phyloP scores from a whole-genome alignment of 805 yeast species.

The Monosporozyma yasuniensis region DNA sequence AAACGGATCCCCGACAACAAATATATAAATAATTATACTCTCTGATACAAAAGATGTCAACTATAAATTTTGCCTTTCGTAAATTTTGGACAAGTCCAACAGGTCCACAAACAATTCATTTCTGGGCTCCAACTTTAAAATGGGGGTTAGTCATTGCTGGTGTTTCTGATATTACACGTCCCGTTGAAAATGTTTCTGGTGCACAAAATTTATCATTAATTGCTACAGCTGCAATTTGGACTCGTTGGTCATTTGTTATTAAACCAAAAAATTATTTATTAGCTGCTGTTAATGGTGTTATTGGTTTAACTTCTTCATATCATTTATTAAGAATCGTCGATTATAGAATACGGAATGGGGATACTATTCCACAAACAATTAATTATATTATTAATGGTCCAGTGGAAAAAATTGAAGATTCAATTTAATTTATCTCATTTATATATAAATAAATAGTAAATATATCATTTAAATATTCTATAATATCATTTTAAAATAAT shows the following conservation, averaged over 20 bases:
- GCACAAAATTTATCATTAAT: slow-evolving; percentile 60
- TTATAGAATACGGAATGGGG: slow-evolving; percentile 62
- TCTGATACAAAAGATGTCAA: not conserved
- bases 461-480: not conserved
- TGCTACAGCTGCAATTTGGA: slow-evolving; percentile 94
- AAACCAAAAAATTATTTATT: slow-evolving; percentile 78
- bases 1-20: not conserved
- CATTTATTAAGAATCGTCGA: slow-evolving; percentile 67
- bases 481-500: not conserved
- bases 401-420: not conserved
- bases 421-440: not conserved
- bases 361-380: slow-evolving; percentile 45
- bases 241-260: slow-evolving; percentile 95
- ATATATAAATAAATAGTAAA: not conserved
- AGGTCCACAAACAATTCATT: slow-evolving; percentile 93
- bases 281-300: slow-evolving; percentile 90
- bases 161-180: slow-evolving; percentile 74
- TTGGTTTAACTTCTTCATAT: slow-evolving; percentile 82
- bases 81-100: slow-evolving; percentile 78
- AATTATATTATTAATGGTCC: slow-evolving; percentile 50
- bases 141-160: slow-evolving; percentile 97
- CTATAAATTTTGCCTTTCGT: slow-evolving; percentile 37
- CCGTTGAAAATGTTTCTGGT: slow-evolving; percentile 88
- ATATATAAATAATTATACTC: not conserved
- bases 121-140: slow-evolving; percentile 79